Evolutionary conservation across 768 basidiomycete genomes (phyloP).

Genomic region (Boletus sensibilis): DNA sequence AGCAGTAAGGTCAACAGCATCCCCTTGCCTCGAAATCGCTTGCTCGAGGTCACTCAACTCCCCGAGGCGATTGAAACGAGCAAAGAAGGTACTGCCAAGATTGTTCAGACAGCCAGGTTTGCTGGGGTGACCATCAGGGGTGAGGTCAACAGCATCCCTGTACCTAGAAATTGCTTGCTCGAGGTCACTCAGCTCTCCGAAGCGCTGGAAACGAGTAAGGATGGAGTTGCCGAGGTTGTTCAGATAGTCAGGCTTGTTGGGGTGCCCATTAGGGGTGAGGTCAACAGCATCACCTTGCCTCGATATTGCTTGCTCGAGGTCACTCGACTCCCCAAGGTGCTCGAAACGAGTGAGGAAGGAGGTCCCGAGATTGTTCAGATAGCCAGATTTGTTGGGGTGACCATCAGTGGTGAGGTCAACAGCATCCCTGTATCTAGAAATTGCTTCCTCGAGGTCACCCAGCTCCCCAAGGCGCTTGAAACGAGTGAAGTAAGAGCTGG

Average conservation of each 20-base stretch:
- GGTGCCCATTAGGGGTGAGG: not conserved
- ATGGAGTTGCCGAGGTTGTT: not conserved
- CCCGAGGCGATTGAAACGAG: not conserved
- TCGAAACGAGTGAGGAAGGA: not conserved
- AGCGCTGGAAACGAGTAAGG: not conserved
- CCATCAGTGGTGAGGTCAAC: not conserved
- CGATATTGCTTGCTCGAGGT: constrained; percentile 1
- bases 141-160: not conserved
- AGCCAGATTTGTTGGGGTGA: not conserved
- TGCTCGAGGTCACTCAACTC: not conserved
- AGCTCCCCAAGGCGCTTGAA: not conserved
- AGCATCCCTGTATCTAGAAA: not conserved
- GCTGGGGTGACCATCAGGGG: not conserved
- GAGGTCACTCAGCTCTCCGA: not conserved
- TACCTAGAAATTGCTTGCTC: not conserved
- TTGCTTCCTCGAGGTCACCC: not conserved
- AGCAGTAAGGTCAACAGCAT: not conserved
- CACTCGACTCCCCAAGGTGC: not conserved
- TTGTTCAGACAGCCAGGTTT: not conserved
- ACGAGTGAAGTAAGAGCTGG: not conserved
- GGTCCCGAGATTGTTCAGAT: too few species aligned
- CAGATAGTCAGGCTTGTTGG: not conserved
- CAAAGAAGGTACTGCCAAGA: not conserved
- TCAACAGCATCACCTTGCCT: not conserved
- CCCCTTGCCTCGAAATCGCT: not conserved